Base-by-base conservation (phyloP, 2,329 filamentous ascomycete genomes). In the Ophiostoma triangulosporum region DNA sequence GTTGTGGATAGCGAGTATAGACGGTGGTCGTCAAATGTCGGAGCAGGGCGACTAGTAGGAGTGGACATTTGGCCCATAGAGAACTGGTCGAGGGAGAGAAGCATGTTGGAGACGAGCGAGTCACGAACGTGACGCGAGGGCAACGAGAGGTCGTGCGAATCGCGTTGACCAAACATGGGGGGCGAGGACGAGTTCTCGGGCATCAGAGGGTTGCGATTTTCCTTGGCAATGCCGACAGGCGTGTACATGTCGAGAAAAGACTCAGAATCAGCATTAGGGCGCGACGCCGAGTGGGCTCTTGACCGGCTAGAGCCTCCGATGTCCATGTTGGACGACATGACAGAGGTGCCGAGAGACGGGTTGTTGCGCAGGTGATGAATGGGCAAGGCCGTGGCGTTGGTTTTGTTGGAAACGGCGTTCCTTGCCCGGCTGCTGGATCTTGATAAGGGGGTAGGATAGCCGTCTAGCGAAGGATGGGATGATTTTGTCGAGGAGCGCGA, bases 101-200 rank as follows among this genome's bases (percentile, higher is more conserved):
- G 81, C 84, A 98, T 93, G 68, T 96, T 95, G 68, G 93, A 86
- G 56, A 98, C 88, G 60, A 98, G 82, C 33, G 90, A 96, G 64
- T 95, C 88, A 60, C 91, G 82, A 58, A 87, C 81, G 65, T 87
- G 80, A 57, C 83, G 76, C 49, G 85, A 80, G 50, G 83, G 83
- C 62, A 95, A 75, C 55, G 87, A 90, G 57, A 96, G 76, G 66
- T 95, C 90, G 73, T 96, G 90, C 49, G 85, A 88, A 69, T 90
- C 83, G 59, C 76, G 71, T 53, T 66, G 64, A 60, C 62, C 58
- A 58, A 64, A 58, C 57, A 55, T 60, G 27, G 57, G 52, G 51
- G 57, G 6, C 14, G 53, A 27, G 20, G 48, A 26, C 48, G 58
- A 59, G 29, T 66, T 57, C n/a, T 57, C 56, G 57, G 65, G 50